Evolutionary conservation across 179 eudicot species (phyloP), one percentile per base, ranked within the genome.

Genomic region (Beta lomatogona): DNA sequence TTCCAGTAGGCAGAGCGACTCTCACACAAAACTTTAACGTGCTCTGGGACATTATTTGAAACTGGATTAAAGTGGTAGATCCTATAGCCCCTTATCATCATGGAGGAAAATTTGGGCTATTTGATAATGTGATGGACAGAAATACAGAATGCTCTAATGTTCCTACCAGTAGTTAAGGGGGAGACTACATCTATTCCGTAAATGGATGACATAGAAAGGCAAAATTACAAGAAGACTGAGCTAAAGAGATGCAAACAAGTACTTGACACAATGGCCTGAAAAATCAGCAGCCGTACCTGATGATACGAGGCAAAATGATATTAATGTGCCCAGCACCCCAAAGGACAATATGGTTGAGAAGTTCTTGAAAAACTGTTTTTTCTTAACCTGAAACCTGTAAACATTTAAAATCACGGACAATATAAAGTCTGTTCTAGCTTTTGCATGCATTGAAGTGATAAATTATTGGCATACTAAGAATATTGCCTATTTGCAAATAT

Each of bases 361-460:
- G 85, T 95, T 95, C 89, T 90, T 88, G 85, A 94, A 94, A 82
- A 94, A 94, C 57, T 93, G 95, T 77, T 94, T 94, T 82, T 94
- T 94, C 93, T 95, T 95, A 73, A 95, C 98, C 93, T 93, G 96
- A 87, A 95, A 95, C 80, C 98, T 95, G 90, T 57, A 79, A 80
- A 60, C 28, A 70, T 22, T 63, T 77, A 84, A 69, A 45, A 36
- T 3, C 61, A 82, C 44, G 44, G 66, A 69, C 41, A 6, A 79
- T 67, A 63, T 36, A 44, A 53, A 25, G 11, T 77, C 52, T 13
- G 13, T 14, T 28, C 7, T 44, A 60, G 9, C 44, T 50, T 64
- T 0, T 54, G 50, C 61, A 10, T 15, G 11, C 19, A 31, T 54
- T 65, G 10, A 63, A 25, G 53, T 48, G 53, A 48, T 7, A 48